A percentile compares a stretch with the other conserved stretches of the same genome.
Evolutionary conservation across 345 rosid species (phyloP).

Genomic region (Citrus glauca): DNA sequence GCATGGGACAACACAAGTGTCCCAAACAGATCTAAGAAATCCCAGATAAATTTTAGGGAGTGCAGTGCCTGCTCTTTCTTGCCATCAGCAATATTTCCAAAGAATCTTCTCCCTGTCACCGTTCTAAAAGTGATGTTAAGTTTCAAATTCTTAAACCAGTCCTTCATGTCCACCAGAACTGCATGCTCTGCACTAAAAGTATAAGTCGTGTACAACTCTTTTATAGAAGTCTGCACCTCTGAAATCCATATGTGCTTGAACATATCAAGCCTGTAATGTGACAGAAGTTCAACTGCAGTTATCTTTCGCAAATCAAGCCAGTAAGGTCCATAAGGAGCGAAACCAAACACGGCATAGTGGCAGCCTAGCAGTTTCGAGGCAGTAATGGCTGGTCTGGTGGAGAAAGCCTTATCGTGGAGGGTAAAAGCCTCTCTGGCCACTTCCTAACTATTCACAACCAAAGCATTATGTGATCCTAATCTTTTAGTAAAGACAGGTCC

Average conservation of each 20-base stretch:
- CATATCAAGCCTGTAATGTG: conserved; percentile 27
- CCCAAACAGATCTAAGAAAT: conserved; percentile 21
- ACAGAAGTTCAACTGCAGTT: conserved; percentile 25
- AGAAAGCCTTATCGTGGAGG: conserved; percentile 28
- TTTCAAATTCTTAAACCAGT: conserved; percentile 33
- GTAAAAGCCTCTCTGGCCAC: conserved; percentile 31
- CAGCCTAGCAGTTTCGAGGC: conserved; percentile 34
- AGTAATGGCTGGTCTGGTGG: conserved; percentile 12
- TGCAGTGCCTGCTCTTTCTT: conserved; percentile 6
- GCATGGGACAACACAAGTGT: conserved; percentile 28
- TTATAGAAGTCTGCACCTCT: conserved; percentile 20
- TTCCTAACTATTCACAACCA: conserved; percentile 30
- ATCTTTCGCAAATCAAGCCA: conserved; percentile 42
- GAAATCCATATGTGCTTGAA: conserved; percentile 20
- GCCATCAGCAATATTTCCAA: conserved; percentile 7
- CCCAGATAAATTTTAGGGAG: conserved; percentile 11
- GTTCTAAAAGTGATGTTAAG: conserved; percentile 20
- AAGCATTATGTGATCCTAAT: conserved; percentile 23
- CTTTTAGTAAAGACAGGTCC: conserved; percentile 27
- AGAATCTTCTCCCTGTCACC: conserved; percentile 32
- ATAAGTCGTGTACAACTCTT: conserved; percentile 14
- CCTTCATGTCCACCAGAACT: conserved; percentile 28
- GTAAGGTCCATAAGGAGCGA: conserved; percentile 37
- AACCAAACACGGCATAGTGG: conserved; percentile 35
- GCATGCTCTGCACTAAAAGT: neutral